Evolutionary conservation across 345 rosid species (phyloP), one percentile per base, ranked within the genome.

Genomic region (Xanthoceras sorbifolium): DNA sequence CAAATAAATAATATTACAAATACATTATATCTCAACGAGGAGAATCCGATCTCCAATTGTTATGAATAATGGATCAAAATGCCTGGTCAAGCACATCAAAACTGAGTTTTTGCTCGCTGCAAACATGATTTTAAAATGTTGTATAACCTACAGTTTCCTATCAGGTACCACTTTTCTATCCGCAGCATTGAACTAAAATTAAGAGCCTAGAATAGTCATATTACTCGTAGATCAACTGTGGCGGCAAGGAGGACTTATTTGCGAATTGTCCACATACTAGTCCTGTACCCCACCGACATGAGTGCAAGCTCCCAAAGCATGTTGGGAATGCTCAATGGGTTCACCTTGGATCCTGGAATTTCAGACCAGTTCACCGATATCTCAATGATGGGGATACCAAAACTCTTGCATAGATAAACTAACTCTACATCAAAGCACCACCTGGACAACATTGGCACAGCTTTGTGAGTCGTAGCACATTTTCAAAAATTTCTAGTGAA

Each of bases 351-450:
- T 72, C 99, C 99, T 3, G 99, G 99, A 62, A 93, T 96, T 80
- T 96, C 98, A 18, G 93, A 84, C 99, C 99, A 93, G 69, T 87
- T 93, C 46, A 96, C 99, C 9, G 98, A 93, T 75, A 92, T 89
- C 87, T 96, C 99, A 5, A 73, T 54, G 85, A 92, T 87, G 18
- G 97, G 95, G 46, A 96, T 90, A 23, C 80, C 70, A 17, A 92
- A 93, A 82, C 87, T 77, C 84, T 93, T 96, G 97, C 99, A 93
- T 25, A 96, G 82, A 82, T 77, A 96, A 71, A 96, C 97, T 76
- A 96, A 22, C 87, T 96, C 99, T 10, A 96, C 99, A 79, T 96
- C 99, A 34, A 96, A 96, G 83, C 99, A 96, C 99, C 99, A 96
- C 87, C 99, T 96, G 92, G 84, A 72, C 11, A 69, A 76, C 28